These are phyloP conservation scores for Macrocystidia cucumis DNA, from an alignment of 1,284 basidiomycete species.

Conservation along the genomic window DNA sequence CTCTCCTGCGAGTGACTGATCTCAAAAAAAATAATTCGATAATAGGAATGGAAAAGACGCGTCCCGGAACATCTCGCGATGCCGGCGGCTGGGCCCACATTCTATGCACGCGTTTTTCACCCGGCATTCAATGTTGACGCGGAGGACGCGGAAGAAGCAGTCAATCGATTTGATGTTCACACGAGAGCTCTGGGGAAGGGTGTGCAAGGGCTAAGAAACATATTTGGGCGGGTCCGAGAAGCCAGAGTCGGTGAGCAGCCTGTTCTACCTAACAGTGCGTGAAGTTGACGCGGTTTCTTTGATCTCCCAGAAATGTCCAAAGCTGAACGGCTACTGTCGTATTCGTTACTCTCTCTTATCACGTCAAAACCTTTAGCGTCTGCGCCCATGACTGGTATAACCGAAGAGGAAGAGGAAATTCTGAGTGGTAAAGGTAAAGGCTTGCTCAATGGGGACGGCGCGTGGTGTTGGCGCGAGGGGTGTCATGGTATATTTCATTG, in stretches of 20 bases:
- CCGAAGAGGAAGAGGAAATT: constrained; percentile 40
- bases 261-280: constrained; percentile 2
- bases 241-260: constrained; percentile 62
- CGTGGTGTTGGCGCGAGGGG: constrained; percentile 81
- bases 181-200: constrained; percentile 57
- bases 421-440: constrained; percentile 41
- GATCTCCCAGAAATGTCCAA: constrained; percentile 57
- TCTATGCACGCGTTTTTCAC: constrained; percentile 77
- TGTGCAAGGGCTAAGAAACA: constrained; percentile 56
- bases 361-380: constrained; percentile 56
- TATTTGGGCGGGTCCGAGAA: constrained; percentile 56
- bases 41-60: constrained; percentile 65
- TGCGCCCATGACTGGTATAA: constrained; percentile 33
- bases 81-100: constrained; percentile 57
- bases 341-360: constrained; percentile 62
- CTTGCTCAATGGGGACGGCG: constrained; percentile 62
- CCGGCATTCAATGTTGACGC: constrained; percentile 78
- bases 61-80: constrained; percentile 53
- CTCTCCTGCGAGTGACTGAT: constrained; percentile 1
- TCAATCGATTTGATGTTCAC: constrained; percentile 59
- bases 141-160: constrained; percentile 52
- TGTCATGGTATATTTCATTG: constrained; percentile 44
- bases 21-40: constrained; percentile 1
- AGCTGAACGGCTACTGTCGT: constrained; percentile 62
- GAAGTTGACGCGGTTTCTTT: constrained; percentile 1